These are phyloP conservation scores for Durio zibethinus DNA, from an alignment of 345 rosid species.

Conservation along the genomic window DNA sequence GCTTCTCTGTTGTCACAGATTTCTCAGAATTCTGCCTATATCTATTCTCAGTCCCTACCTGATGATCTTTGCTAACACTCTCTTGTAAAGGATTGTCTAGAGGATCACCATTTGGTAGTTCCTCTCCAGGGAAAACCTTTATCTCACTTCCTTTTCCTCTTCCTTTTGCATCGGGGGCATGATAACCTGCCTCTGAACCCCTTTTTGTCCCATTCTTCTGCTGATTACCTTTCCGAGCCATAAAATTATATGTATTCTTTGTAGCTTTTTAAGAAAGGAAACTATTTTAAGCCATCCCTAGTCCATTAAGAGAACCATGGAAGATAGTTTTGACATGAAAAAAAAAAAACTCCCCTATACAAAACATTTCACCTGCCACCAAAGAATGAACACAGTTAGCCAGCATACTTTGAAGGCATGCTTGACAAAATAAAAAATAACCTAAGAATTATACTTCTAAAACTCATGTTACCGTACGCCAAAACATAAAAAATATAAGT, in stretches of 20 bases:
- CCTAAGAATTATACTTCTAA: neutral
- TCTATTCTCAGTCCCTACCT: constrained; percentile 31
- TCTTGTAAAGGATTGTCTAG: constrained; percentile 24
- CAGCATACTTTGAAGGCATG: neutral
- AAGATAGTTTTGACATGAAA: neutral
- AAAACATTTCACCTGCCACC: constrained; percentile 28
- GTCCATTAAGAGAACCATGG: constrained; percentile 7
- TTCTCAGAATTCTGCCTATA: constrained; percentile 27
- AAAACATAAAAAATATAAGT: neutral
- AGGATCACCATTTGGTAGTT: constrained; percentile 40
- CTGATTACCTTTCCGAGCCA: constrained; percentile 87
- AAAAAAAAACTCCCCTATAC: neutral
- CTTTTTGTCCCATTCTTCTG: constrained; percentile 71
- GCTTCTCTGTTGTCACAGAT: constrained; percentile 33
- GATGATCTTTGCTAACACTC: constrained; percentile 16
- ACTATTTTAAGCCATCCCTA: constrained; percentile 24
- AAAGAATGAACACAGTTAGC: neutral
- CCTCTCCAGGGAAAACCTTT: constrained; percentile 45
- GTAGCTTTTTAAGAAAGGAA: constrained; percentile 10
- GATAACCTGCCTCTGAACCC: constrained; percentile 40
- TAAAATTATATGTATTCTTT: constrained; percentile 18
- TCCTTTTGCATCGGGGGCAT: constrained; percentile 32
- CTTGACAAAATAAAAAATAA: neutral
- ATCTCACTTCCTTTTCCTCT: constrained; percentile 41
- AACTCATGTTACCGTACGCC: neutral